Conservation (phyloP, 352 stramenopile genomes). For the Phytophthora chlamydospora region DNA sequence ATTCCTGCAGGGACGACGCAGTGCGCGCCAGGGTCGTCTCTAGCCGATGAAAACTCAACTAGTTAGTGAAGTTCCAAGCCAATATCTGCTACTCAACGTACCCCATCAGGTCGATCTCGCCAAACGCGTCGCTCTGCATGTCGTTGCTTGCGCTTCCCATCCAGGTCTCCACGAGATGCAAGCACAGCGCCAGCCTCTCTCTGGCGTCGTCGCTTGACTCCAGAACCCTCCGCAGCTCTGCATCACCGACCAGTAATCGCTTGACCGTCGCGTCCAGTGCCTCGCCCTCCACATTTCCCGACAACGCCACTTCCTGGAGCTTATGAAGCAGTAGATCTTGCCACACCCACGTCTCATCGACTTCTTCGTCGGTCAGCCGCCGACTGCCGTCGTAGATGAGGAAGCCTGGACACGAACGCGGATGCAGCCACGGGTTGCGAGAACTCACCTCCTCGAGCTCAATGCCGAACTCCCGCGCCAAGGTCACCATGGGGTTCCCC, state of each 20-base stretch:
- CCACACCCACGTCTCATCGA: constrained; percentile 50
- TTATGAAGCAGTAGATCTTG: constrained; percentile 49
- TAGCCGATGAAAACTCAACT: constrained; percentile 13
- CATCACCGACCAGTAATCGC: constrained; percentile 24
- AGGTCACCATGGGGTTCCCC: constrained; percentile 44
- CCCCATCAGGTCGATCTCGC: constrained; percentile 55
- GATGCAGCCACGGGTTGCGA: constrained; percentile 65
- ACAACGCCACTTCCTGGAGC: constrained; percentile 39
- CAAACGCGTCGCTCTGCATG: constrained; percentile 58
- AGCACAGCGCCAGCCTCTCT: constrained; percentile 38
- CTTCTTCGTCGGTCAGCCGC: constrained; percentile 35
- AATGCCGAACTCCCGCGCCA: constrained; percentile 46
- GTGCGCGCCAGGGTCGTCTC: constrained; percentile 55
- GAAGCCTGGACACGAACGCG: constrained; percentile 48
- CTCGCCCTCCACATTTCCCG: constrained; percentile 15
- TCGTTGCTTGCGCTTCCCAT: constrained; percentile 49
- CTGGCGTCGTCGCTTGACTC: constrained; percentile 20
- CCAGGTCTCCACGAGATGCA: constrained; percentile 59
- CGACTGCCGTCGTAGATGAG: constrained; percentile 40
- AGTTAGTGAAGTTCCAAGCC: too few species aligned
- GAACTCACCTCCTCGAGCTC: constrained; percentile 49
- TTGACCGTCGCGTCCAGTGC: constrained; percentile 41
- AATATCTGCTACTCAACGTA: constrained; percentile 9
- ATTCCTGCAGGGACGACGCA: constrained; percentile 53
- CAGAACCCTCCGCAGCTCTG: constrained; percentile 21